Percentiles rank a stretch among this genome's conserved stretches.
These are phyloP conservation scores for Lichtheimia ramosa DNA, from an alignment of 371 early-diverging fungal genomes.

Conservation along the genomic window DNA sequence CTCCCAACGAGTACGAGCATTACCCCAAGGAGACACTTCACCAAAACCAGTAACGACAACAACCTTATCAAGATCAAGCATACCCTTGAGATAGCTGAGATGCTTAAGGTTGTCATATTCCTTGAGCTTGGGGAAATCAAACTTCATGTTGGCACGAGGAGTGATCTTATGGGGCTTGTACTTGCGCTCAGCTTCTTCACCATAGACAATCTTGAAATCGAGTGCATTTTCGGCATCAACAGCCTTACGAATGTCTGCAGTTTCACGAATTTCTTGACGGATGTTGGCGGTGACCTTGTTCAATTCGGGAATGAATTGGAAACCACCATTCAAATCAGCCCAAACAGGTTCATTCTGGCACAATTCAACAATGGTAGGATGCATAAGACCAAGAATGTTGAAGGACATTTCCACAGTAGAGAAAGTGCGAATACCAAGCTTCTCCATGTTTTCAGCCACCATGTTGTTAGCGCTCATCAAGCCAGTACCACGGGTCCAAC, in stretches of 20 bases:
- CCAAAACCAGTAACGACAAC: constrained; percentile 94
- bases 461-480: constrained; percentile 93
- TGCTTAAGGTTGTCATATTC: constrained; percentile 67
- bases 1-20: constrained; percentile 95
- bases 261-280: constrained; percentile 78
- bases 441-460: constrained; percentile 90
- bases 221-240: constrained; percentile 76
- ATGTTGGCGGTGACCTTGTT: constrained; percentile 74
- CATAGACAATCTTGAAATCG: constrained; percentile 79
- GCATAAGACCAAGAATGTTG: constrained; percentile 90
- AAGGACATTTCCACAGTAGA: constrained; percentile 93
- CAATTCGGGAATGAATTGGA: constrained; percentile 82
- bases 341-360: constrained; percentile 85
- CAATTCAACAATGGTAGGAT: constrained; percentile 79
- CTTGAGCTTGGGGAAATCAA: constrained; percentile 83
- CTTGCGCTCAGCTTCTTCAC: constrained; percentile 73
- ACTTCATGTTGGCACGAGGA: constrained; percentile 94
- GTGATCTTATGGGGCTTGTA: constrained; percentile 77
- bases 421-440: constrained; percentile 92
- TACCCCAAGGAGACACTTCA: constrained; percentile 95
- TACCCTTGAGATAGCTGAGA: constrained; percentile 78
- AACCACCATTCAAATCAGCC: constrained; percentile 94
- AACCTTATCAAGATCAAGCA: constrained; percentile 91
- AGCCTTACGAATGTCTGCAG: constrained; percentile 86
- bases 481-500: constrained; percentile 97